A percentile compares a stretch with the other conserved stretches of the same genome.
These are phyloP conservation scores for Candida lessepsii DNA, from an alignment of 805 yeast genomes.

Conservation along the genomic window DNA sequence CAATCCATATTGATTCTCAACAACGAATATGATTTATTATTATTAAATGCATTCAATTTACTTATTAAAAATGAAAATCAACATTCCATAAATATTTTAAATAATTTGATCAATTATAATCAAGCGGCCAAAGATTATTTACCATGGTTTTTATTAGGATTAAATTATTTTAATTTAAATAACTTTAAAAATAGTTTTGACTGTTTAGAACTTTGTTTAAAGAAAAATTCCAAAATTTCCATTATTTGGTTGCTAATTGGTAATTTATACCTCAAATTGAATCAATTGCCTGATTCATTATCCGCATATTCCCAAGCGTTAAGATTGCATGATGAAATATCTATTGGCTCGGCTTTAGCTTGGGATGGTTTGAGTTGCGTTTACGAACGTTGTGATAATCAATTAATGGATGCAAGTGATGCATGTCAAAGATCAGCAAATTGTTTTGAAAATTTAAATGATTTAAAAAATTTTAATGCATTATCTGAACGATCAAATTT, in stretches of 20 bases:
- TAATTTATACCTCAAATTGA: constrained; percentile 53
- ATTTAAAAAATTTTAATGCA: constrained; percentile 23
- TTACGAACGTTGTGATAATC: constrained; percentile 63
- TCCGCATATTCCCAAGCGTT: constrained; percentile 69
- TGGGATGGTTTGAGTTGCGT: constrained; percentile 67
- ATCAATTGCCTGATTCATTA: constrained; percentile 63
- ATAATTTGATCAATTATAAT: constrained; percentile 8
- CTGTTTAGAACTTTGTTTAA: constrained; percentile 52
- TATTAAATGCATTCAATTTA: constrained; percentile 6
- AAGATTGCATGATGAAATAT: constrained; percentile 47
- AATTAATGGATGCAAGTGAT: constrained; percentile 57
- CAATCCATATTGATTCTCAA: constrained; percentile 9
- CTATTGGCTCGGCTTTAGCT: constrained; percentile 52
- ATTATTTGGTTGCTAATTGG: constrained; percentile 70
- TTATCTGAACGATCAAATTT: constrained; percentile 1
- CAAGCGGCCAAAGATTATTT: constrained; percentile 45
- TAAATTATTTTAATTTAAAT: constrained; percentile 47
- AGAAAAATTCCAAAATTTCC: constrained; percentile 53
- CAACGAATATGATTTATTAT: constrained; percentile 9
- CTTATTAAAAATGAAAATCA: not conserved
- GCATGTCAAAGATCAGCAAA: constrained; percentile 53
- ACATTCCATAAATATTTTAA: constrained; percentile 8
- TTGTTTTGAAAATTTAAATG: constrained; percentile 49
- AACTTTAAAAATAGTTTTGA: constrained; percentile 54
- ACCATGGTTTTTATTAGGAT: constrained; percentile 57